Evolutionary conservation across 495 filamentous ascomycete genomes (phyloP), one percentile per base, ranked within the genome.

Genomic region (Talaromyces wortmannii): DNA sequence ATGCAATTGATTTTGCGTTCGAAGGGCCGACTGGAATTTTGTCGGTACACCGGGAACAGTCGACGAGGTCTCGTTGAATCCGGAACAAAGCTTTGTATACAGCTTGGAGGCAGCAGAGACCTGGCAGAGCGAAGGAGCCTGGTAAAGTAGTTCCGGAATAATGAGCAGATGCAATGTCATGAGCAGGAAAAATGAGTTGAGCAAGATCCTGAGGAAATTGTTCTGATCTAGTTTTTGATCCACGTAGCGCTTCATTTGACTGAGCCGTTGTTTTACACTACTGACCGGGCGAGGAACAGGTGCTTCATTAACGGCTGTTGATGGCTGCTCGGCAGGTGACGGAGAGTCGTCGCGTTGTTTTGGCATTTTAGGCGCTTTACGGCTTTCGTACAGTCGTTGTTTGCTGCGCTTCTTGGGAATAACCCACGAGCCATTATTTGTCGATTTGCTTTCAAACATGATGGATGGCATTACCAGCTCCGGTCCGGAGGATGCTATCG

Each of bases 391-490:
- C 52, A 55, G 51, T 13, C 56, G 45, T 40, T 57, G 55, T 29
- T 57, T 61, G 0, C 64, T 53, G 31, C 57, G 68, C 31, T 67
- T 50, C 47, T 57, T 57, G 32, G 72, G 69, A 3, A 68, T 65
- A 11, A 75, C 60, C 72, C 72, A 77, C 18, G 72, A 75, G 43
- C 55, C 66, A 42, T 76, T 68, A 30, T 65, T 61, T 31, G 69
- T 63, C 10, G 67, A 62, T 2, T 61, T 57, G 48, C 73, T 71
- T 55, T 69, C 68, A 17, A 53, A 53, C 40, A 53, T 45, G 23
- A 77, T 73, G 5, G 72, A 75, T 2, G 74, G 74, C 74, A 77
- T 77, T 40, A 77, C 67, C 6, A 77, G 66, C 48, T 77, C 72
- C 4, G 72, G 74, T 12, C 74, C 74, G 12, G 70, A 66, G 46